These are phyloP conservation scores for Bipolaris oryzae DNA, from an alignment of 2,329 filamentous ascomycete species.

Conservation along the genomic window DNA sequence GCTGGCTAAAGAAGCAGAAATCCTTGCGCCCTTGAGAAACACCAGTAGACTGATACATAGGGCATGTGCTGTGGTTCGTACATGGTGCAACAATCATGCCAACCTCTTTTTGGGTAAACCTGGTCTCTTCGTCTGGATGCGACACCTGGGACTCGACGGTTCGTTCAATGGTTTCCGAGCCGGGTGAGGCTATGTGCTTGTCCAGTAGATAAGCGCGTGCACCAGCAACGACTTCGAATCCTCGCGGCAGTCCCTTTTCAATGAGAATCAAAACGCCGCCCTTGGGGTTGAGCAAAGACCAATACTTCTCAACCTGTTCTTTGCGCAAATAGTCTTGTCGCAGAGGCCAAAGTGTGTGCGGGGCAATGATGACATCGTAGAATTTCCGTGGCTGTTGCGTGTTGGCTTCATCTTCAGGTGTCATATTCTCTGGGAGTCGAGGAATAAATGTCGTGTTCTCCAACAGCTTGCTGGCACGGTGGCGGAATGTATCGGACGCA, in stretches of 20 bases:
- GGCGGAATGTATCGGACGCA: conserved; percentile 74
- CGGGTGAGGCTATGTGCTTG: conserved; percentile 72
- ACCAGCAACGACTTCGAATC: conserved; percentile 89
- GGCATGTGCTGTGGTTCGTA: conserved; percentile 86
- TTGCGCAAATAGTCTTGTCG: conserved; percentile 79
- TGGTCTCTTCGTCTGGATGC: conserved; percentile 45
- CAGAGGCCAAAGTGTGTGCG: conserved; percentile 78
- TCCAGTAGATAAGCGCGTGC: conserved; percentile 80
- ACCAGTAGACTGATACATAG: conserved; percentile 81
- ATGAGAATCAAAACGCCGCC: conserved; percentile 86
- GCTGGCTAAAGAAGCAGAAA: conserved; percentile 88
- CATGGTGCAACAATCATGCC: conserved; percentile 72
- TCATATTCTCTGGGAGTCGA: conserved; percentile 84
- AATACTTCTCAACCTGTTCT: conserved; percentile 82
- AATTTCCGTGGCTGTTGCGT: conserved; percentile 65
- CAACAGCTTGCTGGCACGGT: conserved; percentile 76
- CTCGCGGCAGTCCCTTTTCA: conserved; percentile 88
- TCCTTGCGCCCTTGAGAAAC: conserved; percentile 78
- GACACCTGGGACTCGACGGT: conserved; percentile 49
- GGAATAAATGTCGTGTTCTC: conserved; percentile 92
- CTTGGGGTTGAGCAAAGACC: conserved; percentile 81
- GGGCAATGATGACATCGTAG: conserved; percentile 89
- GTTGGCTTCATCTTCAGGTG: conserved; percentile 59
- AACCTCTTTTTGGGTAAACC: conserved; percentile 56
- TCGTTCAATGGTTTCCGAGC: conserved; percentile 51